Conservation (phyloP, 371 early-diverging fungal species). For the Mortierella sp. region DNA sequence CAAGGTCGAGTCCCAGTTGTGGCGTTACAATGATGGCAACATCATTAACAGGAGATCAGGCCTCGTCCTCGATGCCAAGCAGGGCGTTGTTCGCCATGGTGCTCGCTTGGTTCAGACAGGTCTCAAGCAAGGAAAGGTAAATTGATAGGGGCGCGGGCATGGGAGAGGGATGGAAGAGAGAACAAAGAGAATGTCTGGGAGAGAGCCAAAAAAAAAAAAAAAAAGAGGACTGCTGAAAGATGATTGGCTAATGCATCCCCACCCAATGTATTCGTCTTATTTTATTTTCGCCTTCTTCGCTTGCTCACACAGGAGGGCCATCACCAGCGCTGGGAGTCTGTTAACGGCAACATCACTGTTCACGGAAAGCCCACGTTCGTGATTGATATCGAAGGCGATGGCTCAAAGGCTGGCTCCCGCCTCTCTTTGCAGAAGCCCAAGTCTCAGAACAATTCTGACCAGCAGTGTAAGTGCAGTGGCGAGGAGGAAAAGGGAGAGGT, state of each 20-base stretch:
- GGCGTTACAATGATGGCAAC: slow-evolving; percentile 62
- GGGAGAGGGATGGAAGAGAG: too few species aligned
- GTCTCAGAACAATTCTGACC: slow-evolving; percentile 40
- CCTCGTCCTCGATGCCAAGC: slow-evolving; percentile 49
- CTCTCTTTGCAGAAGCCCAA: slow-evolving; percentile 52
- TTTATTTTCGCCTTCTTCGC: not conserved
- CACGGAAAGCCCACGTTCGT: slow-evolving; percentile 57
- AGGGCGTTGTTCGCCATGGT: slow-evolving; percentile 61
- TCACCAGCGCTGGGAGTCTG: slow-evolving; percentile 48
- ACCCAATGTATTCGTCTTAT: not conserved
- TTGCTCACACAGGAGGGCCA: slow-evolving; percentile 12
- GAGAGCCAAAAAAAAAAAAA: too few species aligned
- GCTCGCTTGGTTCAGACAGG: slow-evolving; percentile 61
- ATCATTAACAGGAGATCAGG: slow-evolving; percentile 64
- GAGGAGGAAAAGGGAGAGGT: too few species aligned
- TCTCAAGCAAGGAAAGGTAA: slow-evolving; percentile 43
- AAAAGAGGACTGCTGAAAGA: too few species aligned
- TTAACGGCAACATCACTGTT: slow-evolving; percentile 44
- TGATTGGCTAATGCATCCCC: not conserved
- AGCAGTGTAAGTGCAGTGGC: slow-evolving; percentile 30
- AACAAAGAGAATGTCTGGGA: too few species aligned
- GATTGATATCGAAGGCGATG: slow-evolving; percentile 59
- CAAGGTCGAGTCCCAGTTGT: slow-evolving; percentile 54
- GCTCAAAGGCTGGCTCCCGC: slow-evolving; percentile 39
- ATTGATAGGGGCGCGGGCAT: too few species aligned